phyloP scores from a whole-genome alignment of 2,329 filamentous ascomycete genomes.

The Alternaria burnsii region DNA sequence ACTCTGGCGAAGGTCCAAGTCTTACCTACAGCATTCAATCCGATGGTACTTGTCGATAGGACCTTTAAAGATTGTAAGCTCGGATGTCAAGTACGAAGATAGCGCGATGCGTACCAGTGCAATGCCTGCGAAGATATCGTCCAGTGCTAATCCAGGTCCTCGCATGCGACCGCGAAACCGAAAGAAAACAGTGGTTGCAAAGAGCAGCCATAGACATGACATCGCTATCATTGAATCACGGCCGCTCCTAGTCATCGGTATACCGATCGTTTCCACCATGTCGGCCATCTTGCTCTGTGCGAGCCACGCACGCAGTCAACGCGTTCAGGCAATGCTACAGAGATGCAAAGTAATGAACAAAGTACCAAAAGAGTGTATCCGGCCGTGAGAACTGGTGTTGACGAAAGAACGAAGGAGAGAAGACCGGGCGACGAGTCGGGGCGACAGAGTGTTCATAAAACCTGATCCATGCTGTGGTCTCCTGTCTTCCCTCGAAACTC shows the following conservation, averaged over 20 bases:
- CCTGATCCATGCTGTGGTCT: slow-evolving; percentile 7
- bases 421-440: neutral
- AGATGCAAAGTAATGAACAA: neutral
- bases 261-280: slow-evolving; percentile 15
- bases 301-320: neutral
- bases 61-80: slow-evolving; percentile 15
- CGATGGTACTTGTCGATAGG: slow-evolving; percentile 28
- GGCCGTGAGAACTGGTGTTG: neutral
- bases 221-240: slow-evolving; percentile 32
- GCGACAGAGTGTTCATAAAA: slow-evolving; percentile 5
- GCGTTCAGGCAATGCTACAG: neutral
- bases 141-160: slow-evolving; percentile 29
- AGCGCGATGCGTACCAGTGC: slow-evolving; percentile 20
- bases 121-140: slow-evolving; percentile 26
- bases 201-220: slow-evolving; percentile 27
- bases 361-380: slow-evolving; percentile 4
- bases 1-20: neutral
- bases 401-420: neutral
- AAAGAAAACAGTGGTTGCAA: slow-evolving; percentile 20
- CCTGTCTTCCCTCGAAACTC: neutral
- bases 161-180: slow-evolving; percentile 24
- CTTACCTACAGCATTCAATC: slow-evolving; percentile 26
- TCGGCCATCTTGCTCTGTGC: slow-evolving; percentile 12
- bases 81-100: no score
- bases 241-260: slow-evolving; percentile 29